phyloP scores from a whole-genome alignment of 768 basidiomycete species.

The Basidioascus undulatus region DNA sequence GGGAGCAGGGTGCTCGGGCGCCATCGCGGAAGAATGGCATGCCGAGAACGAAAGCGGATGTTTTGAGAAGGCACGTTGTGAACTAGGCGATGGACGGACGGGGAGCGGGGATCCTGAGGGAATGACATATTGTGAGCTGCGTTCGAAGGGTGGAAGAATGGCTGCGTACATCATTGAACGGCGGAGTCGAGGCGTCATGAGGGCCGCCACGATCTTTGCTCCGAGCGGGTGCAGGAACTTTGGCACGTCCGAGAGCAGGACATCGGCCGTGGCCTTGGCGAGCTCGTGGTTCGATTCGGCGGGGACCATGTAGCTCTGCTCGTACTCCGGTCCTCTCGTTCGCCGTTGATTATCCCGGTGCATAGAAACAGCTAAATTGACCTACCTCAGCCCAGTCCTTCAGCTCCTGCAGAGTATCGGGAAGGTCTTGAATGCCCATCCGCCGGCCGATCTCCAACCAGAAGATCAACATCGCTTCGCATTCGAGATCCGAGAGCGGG shows the following conservation, averaged over 20 bases:
- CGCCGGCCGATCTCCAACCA: constrained; percentile 26
- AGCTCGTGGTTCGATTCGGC: constrained; percentile 22
- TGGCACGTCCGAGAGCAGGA: constrained; percentile 23
- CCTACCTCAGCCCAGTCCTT: constrained; percentile 22
- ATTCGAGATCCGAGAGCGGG: constrained; percentile 23
- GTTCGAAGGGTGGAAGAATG: no score
- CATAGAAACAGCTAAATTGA: neutral
- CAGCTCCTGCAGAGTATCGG: constrained; percentile 21
- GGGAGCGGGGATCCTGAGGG: no score
- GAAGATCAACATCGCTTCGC: constrained; percentile 19
- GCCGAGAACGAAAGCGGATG: no score
- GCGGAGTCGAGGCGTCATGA: no score
- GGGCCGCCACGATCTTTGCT: no score
- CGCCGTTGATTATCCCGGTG: neutral
- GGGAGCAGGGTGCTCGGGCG: no score
- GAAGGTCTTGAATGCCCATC: constrained; percentile 29
- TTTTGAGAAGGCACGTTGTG: no score
- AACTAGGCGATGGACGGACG: no score
- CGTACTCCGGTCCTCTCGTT: constrained; percentile 22
- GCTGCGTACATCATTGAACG: no score
- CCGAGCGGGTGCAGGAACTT: no score
- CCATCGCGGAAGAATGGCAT: no score
- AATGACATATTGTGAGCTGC: no score
- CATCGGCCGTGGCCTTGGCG: constrained; percentile 22
- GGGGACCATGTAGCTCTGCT: constrained; percentile 23